Percentiles rank a stretch among this genome's conserved stretches.
Conservation (phyloP, 768 basidiomycete species). For the Leccinellum albellum region DNA sequence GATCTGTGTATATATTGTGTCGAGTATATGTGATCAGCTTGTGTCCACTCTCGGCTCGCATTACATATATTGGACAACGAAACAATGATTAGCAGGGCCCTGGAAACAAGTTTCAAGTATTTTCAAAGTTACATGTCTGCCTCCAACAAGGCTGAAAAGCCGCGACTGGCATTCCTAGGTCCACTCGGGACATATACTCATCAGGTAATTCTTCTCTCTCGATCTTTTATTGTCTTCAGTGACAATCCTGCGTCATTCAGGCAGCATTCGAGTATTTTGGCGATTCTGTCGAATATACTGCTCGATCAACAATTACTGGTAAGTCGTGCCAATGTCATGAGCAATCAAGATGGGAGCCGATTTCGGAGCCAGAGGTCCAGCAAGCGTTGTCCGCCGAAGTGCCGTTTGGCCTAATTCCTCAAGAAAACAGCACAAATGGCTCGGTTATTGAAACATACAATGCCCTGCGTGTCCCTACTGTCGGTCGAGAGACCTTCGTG, state of each 20-base stretch:
- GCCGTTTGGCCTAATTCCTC: constrained; percentile 64
- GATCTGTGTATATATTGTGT: background rate
- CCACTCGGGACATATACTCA: constrained; percentile 73
- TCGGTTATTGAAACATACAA: constrained; percentile 75
- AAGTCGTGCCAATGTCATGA: constrained; percentile 4
- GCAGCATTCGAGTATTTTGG: constrained; percentile 48
- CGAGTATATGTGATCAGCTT: background rate
- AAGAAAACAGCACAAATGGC: constrained; percentile 78
- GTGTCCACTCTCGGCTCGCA: background rate
- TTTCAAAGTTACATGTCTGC: constrained; percentile 9
- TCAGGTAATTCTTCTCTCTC: constrained; percentile 37
- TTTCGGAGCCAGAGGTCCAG: constrained; percentile 50
- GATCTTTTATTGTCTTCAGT: constrained; percentile 19
- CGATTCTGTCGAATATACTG: constrained; percentile 40
- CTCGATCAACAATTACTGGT: constrained; percentile 40
- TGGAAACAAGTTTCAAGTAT: constrained; percentile 4
- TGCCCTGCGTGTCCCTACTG: constrained; percentile 41
- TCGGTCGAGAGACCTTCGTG: constrained; percentile 46
- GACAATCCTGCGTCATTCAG: constrained; percentile 25
- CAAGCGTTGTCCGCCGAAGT: constrained; percentile 41
- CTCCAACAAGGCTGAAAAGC: constrained; percentile 11
- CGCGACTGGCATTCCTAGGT: constrained; percentile 53
- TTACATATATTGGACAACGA: background rate
- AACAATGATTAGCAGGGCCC: constrained; percentile 1
- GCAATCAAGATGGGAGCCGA: background rate